Base-by-base conservation (phyloP, 2,329 filamentous ascomycete species). In the Fusarium lateritium region DNA sequence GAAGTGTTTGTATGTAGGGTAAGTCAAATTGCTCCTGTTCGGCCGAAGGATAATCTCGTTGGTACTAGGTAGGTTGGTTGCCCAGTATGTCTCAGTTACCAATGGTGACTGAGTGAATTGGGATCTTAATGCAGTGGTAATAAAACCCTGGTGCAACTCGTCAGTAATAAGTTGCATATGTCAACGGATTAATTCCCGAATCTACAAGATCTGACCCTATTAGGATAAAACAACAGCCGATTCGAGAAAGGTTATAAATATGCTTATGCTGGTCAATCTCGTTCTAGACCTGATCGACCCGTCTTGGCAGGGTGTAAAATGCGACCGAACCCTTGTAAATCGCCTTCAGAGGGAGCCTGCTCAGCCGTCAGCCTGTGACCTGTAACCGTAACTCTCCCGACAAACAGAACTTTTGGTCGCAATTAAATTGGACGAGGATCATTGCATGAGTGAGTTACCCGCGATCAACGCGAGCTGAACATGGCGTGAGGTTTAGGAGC, bases 271-370 rank as follows among this genome's bases (percentile, higher is more conserved):
- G 40, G 58, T 57, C 47, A 49, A 47, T 39, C 11, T 22, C 38
- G 50, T 63, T 63, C 60, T 63, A 63, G 60, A 57, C 60, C 58
- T 36, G 60, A 63, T 63, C 60, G 58, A 63, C 33, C 58, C 44
- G 58, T 57, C 58, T 63, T 63, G 58, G 51, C 60, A 38, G 39
- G 28, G 31, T 40, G 17, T 22, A 33, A 33, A 31, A 31, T 31
- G 28, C 28, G 13, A 31, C 28, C 28, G 28, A 38, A 39, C 22
- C 51, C 57, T 26, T 44, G 40, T 22, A 26, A 43, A 43, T 24
- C 7, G 14, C 22, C 47, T 39, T 59, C 28, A 40, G 44, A 55
- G 47, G 59, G 24, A 62, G 36, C 56, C 47, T 42, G 21, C n/a
- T 45, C 19, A 49, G 28, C 58, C 51, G 22, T 64, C 61, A 63